Percentiles rank a stretch among this genome's conserved stretches.
phyloP scores from a whole-genome alignment of 2,329 filamentous ascomycete species.

The Colletotrichum liriopes region DNA sequence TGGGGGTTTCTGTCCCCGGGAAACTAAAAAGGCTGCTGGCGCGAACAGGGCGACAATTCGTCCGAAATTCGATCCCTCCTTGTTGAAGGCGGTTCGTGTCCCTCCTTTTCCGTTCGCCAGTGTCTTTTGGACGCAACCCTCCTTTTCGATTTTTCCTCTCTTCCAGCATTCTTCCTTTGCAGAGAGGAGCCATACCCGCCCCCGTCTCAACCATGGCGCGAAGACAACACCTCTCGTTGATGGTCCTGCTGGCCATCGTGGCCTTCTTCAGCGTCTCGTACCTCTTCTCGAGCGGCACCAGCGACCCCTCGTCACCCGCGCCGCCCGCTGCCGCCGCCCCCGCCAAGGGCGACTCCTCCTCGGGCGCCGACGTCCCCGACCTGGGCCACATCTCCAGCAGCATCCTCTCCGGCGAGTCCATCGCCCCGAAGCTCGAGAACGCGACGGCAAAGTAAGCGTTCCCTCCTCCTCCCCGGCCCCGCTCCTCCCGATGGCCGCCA shows the following conservation, averaged over 20 bases:
- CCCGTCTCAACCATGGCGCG: slow-evolving; percentile 62
- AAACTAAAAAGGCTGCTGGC: slow-evolving; percentile 7
- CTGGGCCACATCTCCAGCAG: slow-evolving; percentile 61
- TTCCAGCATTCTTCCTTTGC: neutral
- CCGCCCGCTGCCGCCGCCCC: slow-evolving; percentile 34
- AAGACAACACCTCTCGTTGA: slow-evolving; percentile 66
- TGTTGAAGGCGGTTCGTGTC: slow-evolving; percentile 4
- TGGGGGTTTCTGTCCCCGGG: neutral
- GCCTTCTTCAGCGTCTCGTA: slow-evolving; percentile 73
- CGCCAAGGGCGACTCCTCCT: slow-evolving; percentile 44
- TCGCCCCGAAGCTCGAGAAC: slow-evolving; percentile 87
- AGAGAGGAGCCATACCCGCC: slow-evolving; percentile 33
- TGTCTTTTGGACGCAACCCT: neutral
- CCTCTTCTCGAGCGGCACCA: slow-evolving; percentile 66
- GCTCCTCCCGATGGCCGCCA: neutral
- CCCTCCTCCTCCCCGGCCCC: neutral
- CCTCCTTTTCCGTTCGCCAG: neutral
- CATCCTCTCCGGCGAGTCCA: slow-evolving; percentile 77
- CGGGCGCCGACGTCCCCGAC: slow-evolving; percentile 50
- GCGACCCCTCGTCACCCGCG: slow-evolving; percentile 27
- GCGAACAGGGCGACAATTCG: slow-evolving; percentile 8
- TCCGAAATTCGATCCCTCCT: slow-evolving; percentile 19
- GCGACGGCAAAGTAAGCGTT: slow-evolving; percentile 79
- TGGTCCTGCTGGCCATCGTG: slow-evolving; percentile 69
- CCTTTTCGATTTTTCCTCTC: neutral